phyloP scores from a whole-genome alignment of 805 yeast genomes.

The Dipodascus geniculatus region DNA sequence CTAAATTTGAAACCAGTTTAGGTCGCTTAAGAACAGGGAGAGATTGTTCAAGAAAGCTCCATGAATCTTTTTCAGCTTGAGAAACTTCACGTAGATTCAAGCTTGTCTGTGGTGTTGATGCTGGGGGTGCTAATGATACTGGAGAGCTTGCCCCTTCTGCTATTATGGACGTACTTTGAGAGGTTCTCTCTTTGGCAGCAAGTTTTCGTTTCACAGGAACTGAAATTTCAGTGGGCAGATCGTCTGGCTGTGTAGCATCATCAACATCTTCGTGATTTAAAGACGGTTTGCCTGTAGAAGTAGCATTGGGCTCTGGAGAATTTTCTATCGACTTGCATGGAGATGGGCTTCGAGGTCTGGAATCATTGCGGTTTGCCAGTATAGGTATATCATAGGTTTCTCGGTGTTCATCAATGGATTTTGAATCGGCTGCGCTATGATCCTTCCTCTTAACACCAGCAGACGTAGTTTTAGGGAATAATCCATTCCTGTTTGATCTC shows the following conservation, averaged over 20 bases:
- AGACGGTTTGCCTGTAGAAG: no score
- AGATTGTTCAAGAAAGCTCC: not conserved
- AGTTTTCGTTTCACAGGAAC: not conserved
- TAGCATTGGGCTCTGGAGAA: not conserved
- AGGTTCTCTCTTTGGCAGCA: not conserved
- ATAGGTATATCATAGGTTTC: not conserved
- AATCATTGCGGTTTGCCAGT: not conserved
- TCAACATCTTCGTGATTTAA: no score
- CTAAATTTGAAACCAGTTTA: not conserved
- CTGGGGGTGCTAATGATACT: not conserved
- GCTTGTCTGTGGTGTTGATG: not conserved
- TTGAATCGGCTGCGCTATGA: not conserved
- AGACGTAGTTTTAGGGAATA: no score
- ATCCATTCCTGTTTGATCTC: not conserved
- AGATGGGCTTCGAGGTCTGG: not conserved
- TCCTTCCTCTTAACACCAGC: no score
- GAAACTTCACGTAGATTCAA: not conserved
- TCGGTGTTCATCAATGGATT: no score
- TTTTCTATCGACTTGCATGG: not conserved
- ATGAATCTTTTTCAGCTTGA: slow-evolving; percentile 1
- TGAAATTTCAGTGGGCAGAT: no score
- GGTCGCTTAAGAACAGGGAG: slow-evolving; percentile 1
- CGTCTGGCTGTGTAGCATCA: not conserved
- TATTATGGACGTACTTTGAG: not conserved
- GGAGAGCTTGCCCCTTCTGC: not conserved